Conservation (phyloP, 2,329 filamentous ascomycete species). For the Talaromyces sp. region DNA sequence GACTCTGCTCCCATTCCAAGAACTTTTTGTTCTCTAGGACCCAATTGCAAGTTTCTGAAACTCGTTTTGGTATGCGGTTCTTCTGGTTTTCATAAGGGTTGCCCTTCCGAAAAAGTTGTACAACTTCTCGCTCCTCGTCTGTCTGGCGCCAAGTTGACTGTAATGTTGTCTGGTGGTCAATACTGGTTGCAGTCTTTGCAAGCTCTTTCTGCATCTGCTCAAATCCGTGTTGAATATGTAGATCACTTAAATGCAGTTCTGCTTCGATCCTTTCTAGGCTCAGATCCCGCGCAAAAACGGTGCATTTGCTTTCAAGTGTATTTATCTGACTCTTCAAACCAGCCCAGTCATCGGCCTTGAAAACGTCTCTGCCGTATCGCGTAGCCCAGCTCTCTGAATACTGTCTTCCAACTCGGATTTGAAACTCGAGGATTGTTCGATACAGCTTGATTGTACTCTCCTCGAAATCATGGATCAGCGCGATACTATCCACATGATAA, state of each 20-base stretch:
- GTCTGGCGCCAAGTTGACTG: conserved; percentile 10
- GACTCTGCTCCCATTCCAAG: neutral
- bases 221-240: neutral
- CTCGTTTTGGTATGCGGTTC: neutral
- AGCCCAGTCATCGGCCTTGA: conserved; percentile 3
- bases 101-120: neutral
- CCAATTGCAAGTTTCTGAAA: conserved; percentile 4
- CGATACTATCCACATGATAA: neutral
- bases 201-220: neutral
- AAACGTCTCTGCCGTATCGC: neutral
- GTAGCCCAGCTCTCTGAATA: neutral
- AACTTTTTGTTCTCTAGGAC: conserved; percentile 6
- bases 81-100: conserved; percentile 10
- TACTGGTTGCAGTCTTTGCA: neutral
- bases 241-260: neutral
- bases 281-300: neutral
- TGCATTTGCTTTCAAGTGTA: conserved; percentile 2
- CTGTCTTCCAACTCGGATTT: neutral
- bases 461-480: neutral
- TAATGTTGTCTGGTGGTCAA: neutral
- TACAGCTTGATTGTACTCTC: neutral
- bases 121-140: conserved; percentile 1
- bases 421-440: neutral
- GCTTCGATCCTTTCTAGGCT: neutral
- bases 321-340: neutral